Conservation (phyloP, 2,329 filamentous ascomycete genomes). For the Westerdykella ornata region DNA sequence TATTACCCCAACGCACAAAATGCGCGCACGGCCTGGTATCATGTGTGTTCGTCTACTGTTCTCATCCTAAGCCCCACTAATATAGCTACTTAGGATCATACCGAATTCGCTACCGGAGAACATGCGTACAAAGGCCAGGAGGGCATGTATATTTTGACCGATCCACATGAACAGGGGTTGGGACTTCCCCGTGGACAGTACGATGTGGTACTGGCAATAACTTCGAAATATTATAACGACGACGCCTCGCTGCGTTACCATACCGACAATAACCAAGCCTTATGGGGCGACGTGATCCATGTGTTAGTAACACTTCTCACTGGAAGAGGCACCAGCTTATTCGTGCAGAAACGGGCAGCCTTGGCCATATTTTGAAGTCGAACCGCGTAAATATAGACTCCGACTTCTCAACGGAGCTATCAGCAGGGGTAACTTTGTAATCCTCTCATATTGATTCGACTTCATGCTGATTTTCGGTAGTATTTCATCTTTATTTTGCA, state of each 20-base stretch:
- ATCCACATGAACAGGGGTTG: constrained; percentile 45
- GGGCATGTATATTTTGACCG: constrained; percentile 51
- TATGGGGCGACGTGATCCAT: constrained; percentile 54
- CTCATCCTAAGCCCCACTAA: background rate
- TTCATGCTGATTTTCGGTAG: constrained; percentile 26
- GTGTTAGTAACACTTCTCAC: constrained; percentile 26
- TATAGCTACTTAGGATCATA: constrained; percentile 30
- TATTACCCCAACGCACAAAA: constrained; percentile 54
- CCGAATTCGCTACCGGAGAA: constrained; percentile 42
- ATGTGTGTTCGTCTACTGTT: constrained; percentile 41
- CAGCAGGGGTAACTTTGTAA: constrained; percentile 15
- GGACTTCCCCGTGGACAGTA: constrained; percentile 48
- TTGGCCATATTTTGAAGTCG: constrained; percentile 52
- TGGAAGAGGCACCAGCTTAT: constrained; percentile 2
- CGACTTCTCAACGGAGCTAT: constrained; percentile 44
- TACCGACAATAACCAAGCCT: constrained; percentile 40
- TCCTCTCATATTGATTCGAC: background rate
- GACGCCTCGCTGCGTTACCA: constrained; percentile 48
- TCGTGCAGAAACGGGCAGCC: constrained; percentile 48
- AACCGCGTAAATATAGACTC: constrained; percentile 55
- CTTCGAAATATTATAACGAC: constrained; percentile 47
- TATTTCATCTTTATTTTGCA: constrained; percentile 45
- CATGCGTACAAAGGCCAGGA: constrained; percentile 54
- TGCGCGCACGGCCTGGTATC: constrained; percentile 53
- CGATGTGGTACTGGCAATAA: constrained; percentile 49